These are phyloP conservation scores for Ramaria sp. DNA, from an alignment of 768 basidiomycete species.

Conservation along the genomic window DNA sequence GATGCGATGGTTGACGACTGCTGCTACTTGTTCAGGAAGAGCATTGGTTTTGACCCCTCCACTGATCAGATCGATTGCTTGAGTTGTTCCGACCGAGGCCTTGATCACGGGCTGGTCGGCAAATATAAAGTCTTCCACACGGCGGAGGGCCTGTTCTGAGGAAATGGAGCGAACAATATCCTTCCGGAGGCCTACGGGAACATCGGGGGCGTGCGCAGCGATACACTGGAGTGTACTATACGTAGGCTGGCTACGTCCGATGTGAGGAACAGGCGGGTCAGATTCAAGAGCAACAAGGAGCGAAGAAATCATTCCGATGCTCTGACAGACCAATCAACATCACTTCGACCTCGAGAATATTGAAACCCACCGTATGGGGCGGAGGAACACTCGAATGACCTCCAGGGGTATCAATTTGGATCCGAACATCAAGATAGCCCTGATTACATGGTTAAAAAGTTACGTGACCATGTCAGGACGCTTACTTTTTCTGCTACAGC, in stretches of 20 bases:
- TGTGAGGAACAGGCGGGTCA: slow-evolving; percentile 34
- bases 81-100: slow-evolving; percentile 55
- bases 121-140: slow-evolving; percentile 33
- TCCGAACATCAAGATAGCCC: slow-evolving; percentile 49
- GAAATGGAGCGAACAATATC: slow-evolving; percentile 35
- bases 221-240: slow-evolving; percentile 56
- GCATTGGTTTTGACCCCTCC: slow-evolving; percentile 65
- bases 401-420: slow-evolving; percentile 61
- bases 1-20: slow-evolving; percentile 64
- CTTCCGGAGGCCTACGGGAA: slow-evolving; percentile 37
- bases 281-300: slow-evolving; percentile 59
- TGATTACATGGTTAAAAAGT: background rate
- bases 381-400: slow-evolving; percentile 86
- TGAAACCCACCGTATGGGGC: slow-evolving; percentile 52
- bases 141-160: slow-evolving; percentile 40
- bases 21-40: slow-evolving; percentile 62
- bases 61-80: slow-evolving; percentile 57
- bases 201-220: slow-evolving; percentile 45
- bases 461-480: background rate
- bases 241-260: slow-evolving; percentile 22
- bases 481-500: slow-evolving; percentile 53
- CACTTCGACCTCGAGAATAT: background rate
- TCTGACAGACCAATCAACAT: slow-evolving; percentile 26
- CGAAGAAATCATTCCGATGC: slow-evolving; percentile 71
- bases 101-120: slow-evolving; percentile 28